Base-by-base conservation (phyloP, 1,284 basidiomycete species). In the Pulveroboletus ridleyi region DNA sequence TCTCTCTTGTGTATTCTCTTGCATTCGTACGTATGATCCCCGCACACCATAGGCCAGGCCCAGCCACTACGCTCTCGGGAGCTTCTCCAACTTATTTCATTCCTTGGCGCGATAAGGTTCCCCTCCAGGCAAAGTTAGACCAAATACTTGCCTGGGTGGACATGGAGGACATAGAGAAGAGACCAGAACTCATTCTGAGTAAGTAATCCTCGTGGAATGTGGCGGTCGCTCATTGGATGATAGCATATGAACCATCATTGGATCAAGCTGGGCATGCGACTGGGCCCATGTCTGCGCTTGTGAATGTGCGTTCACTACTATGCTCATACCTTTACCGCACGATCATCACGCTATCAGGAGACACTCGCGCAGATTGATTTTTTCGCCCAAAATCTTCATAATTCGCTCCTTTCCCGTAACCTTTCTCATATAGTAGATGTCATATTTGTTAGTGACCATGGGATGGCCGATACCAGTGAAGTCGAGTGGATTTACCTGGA, bases 361-460 rank as follows among this genome's bases (percentile, higher is more conserved):
- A 93, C 90, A 2, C 83, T 98, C 22, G 71, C 74, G 22, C 69
- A 85, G 59, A 88, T 96, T 2, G 95, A 98, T 74, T 73, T 74
- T 14, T 96, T 96, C 70, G 89, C 94, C 3, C 87, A 84, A 62
- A 80, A 88, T 58, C 78, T 98, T 18, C 86, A 91, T 65, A 76
- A 79, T 4, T 82, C 85, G 3, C 79, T 97, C 42, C 83, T 83
- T 41, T 78, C 81, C n/a, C 86, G 95, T 4, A 94, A 95, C 72
- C 81, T 96, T 42, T 88, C 86, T 2, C 85, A 91, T 47, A 91
- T 97, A 39, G 90, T 96, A 41, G 94, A 98, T 75, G 82, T 98
- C 39, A 84, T 97, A 35, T 95, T 96, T 71, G 94, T 98, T 59
- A 93, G 90, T 64, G 96, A 98, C 77, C 95, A 98, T 74, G 96